Conservation (phyloP, 257 asterid genomes). For the Scutellaria galericulata region DNA sequence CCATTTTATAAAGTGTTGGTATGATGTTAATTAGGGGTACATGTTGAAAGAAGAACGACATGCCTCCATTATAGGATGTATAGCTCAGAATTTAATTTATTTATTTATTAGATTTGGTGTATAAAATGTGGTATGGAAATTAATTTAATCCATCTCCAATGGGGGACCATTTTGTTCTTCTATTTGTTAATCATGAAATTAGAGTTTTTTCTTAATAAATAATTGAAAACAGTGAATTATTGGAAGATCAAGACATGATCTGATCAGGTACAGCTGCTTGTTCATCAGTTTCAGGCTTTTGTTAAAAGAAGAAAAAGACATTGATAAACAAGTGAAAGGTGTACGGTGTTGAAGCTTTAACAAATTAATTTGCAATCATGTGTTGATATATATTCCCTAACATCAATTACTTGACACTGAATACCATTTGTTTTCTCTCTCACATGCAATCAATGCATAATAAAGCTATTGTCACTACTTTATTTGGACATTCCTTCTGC, state of each 20-base stretch:
- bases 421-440: slow-evolving; percentile 25
- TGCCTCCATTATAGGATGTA: slow-evolving; percentile 67
- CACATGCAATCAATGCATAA: slow-evolving; percentile 47
- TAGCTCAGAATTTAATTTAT: slow-evolving; percentile 32
- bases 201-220: background rate
- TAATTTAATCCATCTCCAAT: slow-evolving; percentile 24
- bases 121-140: too few relatives aligned
- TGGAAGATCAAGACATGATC: slow-evolving; percentile 27
- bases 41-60: slow-evolving; percentile 68
- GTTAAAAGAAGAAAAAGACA: slow-evolving; percentile 31
- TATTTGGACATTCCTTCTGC: slow-evolving; percentile 58
- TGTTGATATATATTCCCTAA: background rate
- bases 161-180: slow-evolving; percentile 45
- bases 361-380: slow-evolving; percentile 7
- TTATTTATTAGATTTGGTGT: background rate
- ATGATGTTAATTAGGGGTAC: slow-evolving; percentile 53
- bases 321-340: slow-evolving; percentile 17
- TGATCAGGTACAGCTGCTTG: slow-evolving; percentile 18
- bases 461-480: slow-evolving; percentile 40
- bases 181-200: slow-evolving; percentile 24
- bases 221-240: slow-evolving; percentile 41
- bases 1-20: background rate
- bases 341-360: slow-evolving; percentile 26
- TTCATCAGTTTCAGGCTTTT: slow-evolving; percentile 18
- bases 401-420: slow-evolving; percentile 33